phyloP scores from a whole-genome alignment of 257 asterid species.

The Solanum piurae region DNA sequence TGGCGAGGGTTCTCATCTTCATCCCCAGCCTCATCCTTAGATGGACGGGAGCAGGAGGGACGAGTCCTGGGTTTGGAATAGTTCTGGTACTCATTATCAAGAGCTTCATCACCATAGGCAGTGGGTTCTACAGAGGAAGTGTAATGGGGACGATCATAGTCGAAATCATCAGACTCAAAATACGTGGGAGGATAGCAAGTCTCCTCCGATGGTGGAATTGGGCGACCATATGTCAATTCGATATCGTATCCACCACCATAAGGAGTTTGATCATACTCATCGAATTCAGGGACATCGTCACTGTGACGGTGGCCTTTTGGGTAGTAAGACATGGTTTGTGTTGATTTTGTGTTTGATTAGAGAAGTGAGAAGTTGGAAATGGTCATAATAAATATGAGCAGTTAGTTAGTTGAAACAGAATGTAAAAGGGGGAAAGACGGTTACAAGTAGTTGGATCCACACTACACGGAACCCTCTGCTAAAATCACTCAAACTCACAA shows the following conservation, averaged over 20 bases:
- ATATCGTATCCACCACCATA: conserved; percentile 91
- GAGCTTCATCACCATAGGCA: conserved; percentile 61
- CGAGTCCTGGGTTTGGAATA: conserved; percentile 55
- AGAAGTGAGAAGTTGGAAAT: neutral
- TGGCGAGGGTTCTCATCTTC: conserved; percentile 22
- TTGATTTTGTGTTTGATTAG: neutral
- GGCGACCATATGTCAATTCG: conserved; percentile 53
- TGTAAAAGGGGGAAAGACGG: neutral
- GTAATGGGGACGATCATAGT: conserved; percentile 72
- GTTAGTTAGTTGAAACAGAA: neutral
- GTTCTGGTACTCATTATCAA: conserved; percentile 79
- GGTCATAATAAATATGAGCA: neutral
- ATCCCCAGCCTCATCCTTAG: neutral
- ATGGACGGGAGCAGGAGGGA: conserved; percentile 20
- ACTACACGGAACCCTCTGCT: neutral
- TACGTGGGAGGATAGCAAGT: conserved; percentile 5
- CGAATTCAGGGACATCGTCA: conserved; percentile 67
- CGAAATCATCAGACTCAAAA: conserved; percentile 32
- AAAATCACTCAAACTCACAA: neutral
- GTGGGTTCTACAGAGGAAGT: conserved; percentile 61
- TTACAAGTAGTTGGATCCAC: neutral
- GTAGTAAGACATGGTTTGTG: conserved; percentile 4
- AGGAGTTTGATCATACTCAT: conserved; percentile 78
- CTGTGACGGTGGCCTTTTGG: conserved; percentile 18
- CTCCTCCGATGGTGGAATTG: conserved; percentile 60